Percentiles rank a stretch among this genome's conserved stretches.
Evolutionary conservation across 2,329 filamentous ascomycete genomes (phyloP).

Genomic region (Colletotrichum spaethianum): DNA sequence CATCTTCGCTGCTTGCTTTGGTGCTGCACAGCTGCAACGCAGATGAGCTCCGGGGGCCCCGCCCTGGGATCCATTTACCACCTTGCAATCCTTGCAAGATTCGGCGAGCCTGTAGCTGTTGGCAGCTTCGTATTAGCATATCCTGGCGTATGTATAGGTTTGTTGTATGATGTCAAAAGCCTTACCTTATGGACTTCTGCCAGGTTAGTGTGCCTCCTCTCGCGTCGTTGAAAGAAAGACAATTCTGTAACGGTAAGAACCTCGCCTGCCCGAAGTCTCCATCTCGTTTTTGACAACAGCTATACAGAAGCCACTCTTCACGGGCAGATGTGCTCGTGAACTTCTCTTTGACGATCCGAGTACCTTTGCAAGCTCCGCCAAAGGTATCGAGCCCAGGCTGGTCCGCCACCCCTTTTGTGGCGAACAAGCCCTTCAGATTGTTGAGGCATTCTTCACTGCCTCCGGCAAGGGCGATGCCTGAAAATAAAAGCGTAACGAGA

Average conservation of each 20-base stretch:
- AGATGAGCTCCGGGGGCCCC: neutral
- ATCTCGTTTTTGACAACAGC: neutral
- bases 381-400: constrained; percentile 64
- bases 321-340: neutral
- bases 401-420: neutral
- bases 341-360: neutral
- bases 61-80: neutral
- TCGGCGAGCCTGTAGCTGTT: constrained; percentile 3
- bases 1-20: neutral
- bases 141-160: too few relatives aligned
- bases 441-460: neutral
- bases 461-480: neutral
- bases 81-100: neutral
- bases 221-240: neutral
- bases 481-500: neutral
- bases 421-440: neutral
- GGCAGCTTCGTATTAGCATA: neutral
- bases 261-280: neutral
- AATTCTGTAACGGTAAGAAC: neutral
- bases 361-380: constrained; percentile 56
- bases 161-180: neutral
- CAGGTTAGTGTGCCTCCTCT: neutral
- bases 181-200: neutral
- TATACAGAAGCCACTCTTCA: neutral
- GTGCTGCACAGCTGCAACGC: neutral